Evolutionary conservation across 2,329 filamentous ascomycete genomes (phyloP).

Genomic region (Apiospora marii): DNA sequence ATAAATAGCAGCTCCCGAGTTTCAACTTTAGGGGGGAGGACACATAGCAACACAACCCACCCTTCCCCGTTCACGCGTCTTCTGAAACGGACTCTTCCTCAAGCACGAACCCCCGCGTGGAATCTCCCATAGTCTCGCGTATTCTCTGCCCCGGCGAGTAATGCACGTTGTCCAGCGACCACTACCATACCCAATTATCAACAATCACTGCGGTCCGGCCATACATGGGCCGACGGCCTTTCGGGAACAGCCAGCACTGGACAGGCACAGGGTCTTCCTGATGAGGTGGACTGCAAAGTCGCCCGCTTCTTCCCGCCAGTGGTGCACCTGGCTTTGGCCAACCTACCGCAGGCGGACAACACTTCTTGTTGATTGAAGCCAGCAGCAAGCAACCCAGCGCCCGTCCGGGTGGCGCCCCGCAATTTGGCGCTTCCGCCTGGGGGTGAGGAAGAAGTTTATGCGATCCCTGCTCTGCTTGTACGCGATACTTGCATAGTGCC

Average conservation of each 20-base stretch:
- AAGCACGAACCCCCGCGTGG: slow-evolving; percentile 3
- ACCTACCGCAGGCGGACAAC: not conserved
- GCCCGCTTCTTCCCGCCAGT: not conserved
- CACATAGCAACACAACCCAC: not conserved
- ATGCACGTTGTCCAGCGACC: not conserved
- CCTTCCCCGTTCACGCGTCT: slow-evolving; percentile 12
- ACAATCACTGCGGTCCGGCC: not conserved
- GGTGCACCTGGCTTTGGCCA: not conserved
- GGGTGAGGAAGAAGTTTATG: not conserved
- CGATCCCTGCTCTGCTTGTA: not conserved
- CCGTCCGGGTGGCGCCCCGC: slow-evolving; percentile 1
- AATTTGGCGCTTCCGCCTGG: slow-evolving; percentile 9
- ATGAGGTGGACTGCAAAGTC: not conserved
- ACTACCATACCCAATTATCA: not conserved
- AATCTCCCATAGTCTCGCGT: not conserved
- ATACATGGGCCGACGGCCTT: not conserved
- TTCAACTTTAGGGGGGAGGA: slow-evolving; percentile 8
- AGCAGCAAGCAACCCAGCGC: not conserved
- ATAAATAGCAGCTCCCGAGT: slow-evolving; percentile 23
- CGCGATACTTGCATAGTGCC: slow-evolving; percentile 9
- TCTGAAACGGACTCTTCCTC: slow-evolving; percentile 10
- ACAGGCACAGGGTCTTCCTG: not conserved
- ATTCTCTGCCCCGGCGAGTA: slow-evolving; percentile 2
- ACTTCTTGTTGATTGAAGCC: too few relatives aligned
- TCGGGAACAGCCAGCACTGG: not conserved